Percentiles rank a stretch among this genome's conserved stretches.
phyloP scores from a whole-genome alignment of 257 asterid genomes.

The Vinca minor region DNA sequence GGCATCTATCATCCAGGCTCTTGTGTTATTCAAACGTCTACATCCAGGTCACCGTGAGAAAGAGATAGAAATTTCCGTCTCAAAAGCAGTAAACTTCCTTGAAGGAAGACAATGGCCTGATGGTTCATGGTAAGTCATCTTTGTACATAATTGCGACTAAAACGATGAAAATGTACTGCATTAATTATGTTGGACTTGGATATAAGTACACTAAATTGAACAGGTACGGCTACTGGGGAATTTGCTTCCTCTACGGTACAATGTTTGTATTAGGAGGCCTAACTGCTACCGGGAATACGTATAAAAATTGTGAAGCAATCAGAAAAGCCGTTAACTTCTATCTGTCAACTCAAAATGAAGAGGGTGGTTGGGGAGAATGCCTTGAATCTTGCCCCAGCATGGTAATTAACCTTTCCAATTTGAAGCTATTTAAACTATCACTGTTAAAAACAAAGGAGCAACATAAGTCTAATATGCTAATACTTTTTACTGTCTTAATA shows the following conservation, averaged over 20 bases:
- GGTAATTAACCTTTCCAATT: conserved; percentile 25
- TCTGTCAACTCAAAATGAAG: conserved; percentile 53
- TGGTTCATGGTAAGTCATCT: conserved; percentile 60
- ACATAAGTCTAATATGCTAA: neutral
- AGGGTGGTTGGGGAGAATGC: conserved; percentile 90
- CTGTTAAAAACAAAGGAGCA: neutral
- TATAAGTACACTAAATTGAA: neutral
- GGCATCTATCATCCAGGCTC: conserved; percentile 43
- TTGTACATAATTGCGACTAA: neutral
- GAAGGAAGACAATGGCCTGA: conserved; percentile 54
- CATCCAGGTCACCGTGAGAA: conserved; percentile 61
- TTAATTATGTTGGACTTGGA: neutral
- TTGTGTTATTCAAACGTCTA: conserved; percentile 43
- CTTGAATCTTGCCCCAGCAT: conserved; percentile 71
- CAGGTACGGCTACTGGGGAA: conserved; percentile 83
- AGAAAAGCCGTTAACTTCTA: conserved; percentile 48
- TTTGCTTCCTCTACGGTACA: conserved; percentile 68
- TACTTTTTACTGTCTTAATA: neutral
- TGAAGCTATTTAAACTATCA: neutral
- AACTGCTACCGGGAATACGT: conserved; percentile 46
- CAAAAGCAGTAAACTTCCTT: conserved; percentile 37
- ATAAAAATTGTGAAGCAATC: conserved; percentile 40
- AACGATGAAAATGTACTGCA: neutral
- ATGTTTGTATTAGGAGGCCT: conserved; percentile 49
- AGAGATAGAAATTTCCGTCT: conserved; percentile 49